A percentile compares a stretch with the other conserved stretches of the same genome.
These are phyloP conservation scores for Cytospora mali DNA, from an alignment of 2,329 filamentous ascomycete genomes.

Conservation along the genomic window DNA sequence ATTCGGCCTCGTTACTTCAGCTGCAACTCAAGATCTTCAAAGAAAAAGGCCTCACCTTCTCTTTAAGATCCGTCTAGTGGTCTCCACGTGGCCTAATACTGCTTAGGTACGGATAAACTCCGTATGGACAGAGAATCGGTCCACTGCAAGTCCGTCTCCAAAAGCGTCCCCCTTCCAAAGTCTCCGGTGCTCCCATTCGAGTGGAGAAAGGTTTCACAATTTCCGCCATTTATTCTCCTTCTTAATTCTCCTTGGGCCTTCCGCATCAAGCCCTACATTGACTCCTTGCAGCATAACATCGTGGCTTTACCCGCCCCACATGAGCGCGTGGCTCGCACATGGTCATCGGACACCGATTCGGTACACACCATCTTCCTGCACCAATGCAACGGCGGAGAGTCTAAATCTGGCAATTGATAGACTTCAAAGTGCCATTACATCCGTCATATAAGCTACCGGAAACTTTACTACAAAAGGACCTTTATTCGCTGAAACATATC, in stretches of 20 bases:
- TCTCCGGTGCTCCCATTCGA: neutral
- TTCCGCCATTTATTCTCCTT: neutral
- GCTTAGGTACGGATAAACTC: neutral
- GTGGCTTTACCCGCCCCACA: constrained; percentile 3
- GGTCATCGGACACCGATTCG: constrained; percentile 24
- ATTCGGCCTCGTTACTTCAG: neutral
- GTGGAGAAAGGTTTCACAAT: neutral
- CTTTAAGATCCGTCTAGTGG: neutral
- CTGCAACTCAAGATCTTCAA: constrained; percentile 2
- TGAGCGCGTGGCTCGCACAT: neutral
- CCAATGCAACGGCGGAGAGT: neutral
- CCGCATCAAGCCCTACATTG: neutral
- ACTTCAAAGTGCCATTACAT: neutral
- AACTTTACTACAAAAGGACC: neutral
- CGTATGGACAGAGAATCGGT: neutral
- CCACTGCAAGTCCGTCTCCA: too few relatives aligned
- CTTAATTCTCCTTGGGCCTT: constrained; percentile 6
- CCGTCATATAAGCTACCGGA: neutral
- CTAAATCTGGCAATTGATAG: constrained; percentile 9
- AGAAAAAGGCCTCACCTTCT: neutral
- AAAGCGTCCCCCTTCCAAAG: neutral
- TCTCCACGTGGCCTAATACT: constrained; percentile 7
- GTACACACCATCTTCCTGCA: neutral
- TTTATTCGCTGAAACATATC: neutral
- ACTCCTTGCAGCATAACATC: neutral